Evolutionary conservation across 371 early-diverging fungal genomes (phyloP), one percentile per base, ranked within the genome.

Genomic region (Coemansia sp.): DNA sequence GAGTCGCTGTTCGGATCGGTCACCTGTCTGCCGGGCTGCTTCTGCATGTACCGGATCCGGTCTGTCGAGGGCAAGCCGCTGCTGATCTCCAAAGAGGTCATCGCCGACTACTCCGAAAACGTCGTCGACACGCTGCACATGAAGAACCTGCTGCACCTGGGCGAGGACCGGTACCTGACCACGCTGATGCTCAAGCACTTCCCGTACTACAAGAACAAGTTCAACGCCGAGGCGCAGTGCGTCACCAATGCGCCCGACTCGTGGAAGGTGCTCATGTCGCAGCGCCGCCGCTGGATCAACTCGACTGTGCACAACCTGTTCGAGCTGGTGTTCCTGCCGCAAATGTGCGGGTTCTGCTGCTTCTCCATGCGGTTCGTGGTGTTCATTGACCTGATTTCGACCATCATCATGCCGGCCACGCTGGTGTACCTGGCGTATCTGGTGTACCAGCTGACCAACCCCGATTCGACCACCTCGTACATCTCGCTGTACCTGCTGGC

Each of bases 291-390:
- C 64, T 98, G 99, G 99, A 99, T 99, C 68, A 99, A 99, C 80
- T 95, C 95, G 5, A 98, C 99, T 0, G 87, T 98, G 31, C 95
- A 94, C 82, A 99, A 99, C 68, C 80, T 97, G 58, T 88, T 94
- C 59, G 99, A 97, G 75, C 82, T 99, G 34, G 83, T 92, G 39
- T 82, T 90, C 47, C 83, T 98, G 35, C 88, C 90, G 52, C 87
- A 90, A 55, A 84, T 98, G 20, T 99, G 99, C 63, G 99, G 99
- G 51, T 95, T 94, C 80, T 95, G 94, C 76, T 95, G 94, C 76
- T 98, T 96, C 84, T 96, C 97, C n/a, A 98, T 99, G 99, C 92
- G 97, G 45, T 96, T 98, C 72, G 85, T 97, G 34, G 98, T 98
- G 54, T 83, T 93, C 59, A 79, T 98, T 38, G 99, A 98, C 84